These are phyloP conservation scores for Styphnolobium japonicum DNA, from an alignment of 306 rosid genomes.

Conservation along the genomic window DNA sequence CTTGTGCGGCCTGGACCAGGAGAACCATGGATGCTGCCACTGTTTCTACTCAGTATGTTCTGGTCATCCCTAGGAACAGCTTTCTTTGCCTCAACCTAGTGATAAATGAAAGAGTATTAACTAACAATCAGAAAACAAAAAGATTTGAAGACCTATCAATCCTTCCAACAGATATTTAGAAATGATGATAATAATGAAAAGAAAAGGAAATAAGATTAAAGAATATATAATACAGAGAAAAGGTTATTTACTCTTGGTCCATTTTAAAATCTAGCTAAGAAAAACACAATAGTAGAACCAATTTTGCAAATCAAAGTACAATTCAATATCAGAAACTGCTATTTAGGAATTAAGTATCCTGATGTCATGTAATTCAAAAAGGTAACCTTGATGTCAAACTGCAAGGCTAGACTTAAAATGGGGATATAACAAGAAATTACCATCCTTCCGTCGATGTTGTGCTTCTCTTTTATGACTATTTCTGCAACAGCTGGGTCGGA, in stretches of 20 bases:
- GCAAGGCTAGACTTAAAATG: constrained; percentile 14
- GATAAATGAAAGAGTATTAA: constrained; percentile 23
- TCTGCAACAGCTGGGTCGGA: constrained; percentile 82
- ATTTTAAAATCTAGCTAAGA: constrained; percentile 21
- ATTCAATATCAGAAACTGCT: constrained; percentile 21
- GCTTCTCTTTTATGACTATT: constrained; percentile 81
- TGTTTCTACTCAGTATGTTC: constrained; percentile 70
- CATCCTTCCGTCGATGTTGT: constrained; percentile 96
- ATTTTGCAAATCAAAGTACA: constrained; percentile 22
- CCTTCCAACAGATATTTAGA: constrained; percentile 8
- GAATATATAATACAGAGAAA: not conserved
- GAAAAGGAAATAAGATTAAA: not conserved
- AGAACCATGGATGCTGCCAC: constrained; percentile 82
- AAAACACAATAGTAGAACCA: constrained; percentile 10
- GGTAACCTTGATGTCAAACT: constrained; percentile 27
- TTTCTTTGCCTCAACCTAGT: constrained; percentile 96
- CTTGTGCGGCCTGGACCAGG: constrained; percentile 92
- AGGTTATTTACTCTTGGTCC: constrained; percentile 1
- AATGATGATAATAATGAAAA: constrained; percentile 5
- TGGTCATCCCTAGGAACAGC: constrained; percentile 99
- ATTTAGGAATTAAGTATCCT: not conserved
- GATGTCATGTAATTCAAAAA: constrained; percentile 16
- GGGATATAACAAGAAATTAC: constrained; percentile 44
- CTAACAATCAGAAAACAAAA: not conserved
- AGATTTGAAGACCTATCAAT: not conserved